phyloP scores from a whole-genome alignment of 2,329 filamentous ascomycete genomes.

The Beauveria brongniartii region DNA sequence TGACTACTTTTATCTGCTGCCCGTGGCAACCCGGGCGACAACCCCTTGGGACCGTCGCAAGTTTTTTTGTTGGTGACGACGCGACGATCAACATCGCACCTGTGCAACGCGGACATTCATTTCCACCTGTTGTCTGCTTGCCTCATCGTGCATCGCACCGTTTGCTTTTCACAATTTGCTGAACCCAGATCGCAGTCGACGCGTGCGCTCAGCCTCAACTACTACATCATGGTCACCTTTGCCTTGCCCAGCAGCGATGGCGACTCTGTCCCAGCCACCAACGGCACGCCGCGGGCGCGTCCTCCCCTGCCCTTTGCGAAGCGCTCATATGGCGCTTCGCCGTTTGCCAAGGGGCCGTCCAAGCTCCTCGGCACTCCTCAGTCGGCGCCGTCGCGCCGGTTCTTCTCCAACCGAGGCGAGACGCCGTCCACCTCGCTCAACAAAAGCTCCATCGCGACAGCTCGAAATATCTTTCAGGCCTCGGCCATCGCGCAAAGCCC shows the following conservation, averaged over 20 bases:
- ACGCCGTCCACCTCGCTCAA: constrained; percentile 27
- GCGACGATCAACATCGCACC: not conserved
- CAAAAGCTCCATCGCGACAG: constrained; percentile 26
- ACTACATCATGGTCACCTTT: constrained; percentile 29
- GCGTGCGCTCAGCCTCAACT: not conserved
- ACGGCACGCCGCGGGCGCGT: constrained; percentile 31
- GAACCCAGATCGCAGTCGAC: not conserved
- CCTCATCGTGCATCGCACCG: not conserved
- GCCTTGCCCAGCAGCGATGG: constrained; percentile 27
- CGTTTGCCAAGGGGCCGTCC: constrained; percentile 18
- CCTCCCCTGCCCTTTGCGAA: constrained; percentile 36
- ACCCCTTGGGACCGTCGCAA: not conserved
- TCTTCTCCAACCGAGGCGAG: constrained; percentile 28
- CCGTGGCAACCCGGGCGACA: not conserved
- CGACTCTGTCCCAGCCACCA: constrained; percentile 22
- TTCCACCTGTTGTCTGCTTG: not conserved
- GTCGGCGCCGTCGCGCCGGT: constrained; percentile 28
- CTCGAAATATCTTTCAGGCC: constrained; percentile 35
- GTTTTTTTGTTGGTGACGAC: not conserved
- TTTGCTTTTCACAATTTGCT: not conserved
- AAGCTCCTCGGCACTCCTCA: constrained; percentile 32
- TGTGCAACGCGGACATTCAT: not conserved
- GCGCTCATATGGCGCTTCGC: constrained; percentile 33
- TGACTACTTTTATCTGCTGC: not conserved
- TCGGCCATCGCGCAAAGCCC: constrained; percentile 28